These are phyloP conservation scores for Sphenostylis stenocarpa DNA, from an alignment of 306 rosid genomes.

Conservation along the genomic window DNA sequence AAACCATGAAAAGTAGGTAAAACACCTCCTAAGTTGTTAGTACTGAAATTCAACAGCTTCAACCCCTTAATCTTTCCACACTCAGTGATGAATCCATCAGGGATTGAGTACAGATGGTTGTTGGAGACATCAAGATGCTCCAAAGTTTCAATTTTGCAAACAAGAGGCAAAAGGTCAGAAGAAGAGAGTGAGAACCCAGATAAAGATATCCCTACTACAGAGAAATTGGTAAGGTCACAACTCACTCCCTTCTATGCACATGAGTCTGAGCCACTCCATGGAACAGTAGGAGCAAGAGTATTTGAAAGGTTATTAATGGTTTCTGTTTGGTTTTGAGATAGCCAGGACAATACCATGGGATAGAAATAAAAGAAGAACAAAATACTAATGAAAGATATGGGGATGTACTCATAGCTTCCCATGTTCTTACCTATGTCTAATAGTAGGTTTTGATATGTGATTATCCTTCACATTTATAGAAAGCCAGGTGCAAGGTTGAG, in stretches of 20 bases:
- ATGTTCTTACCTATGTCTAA: conserved; percentile 30
- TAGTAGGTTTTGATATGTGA: not conserved
- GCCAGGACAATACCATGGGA: conserved; percentile 50
- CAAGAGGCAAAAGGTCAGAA: conserved; percentile 40
- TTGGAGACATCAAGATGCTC: conserved; percentile 59
- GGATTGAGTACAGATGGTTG: conserved; percentile 45
- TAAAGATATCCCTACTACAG: conserved; percentile 37
- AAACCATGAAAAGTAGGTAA: conserved; percentile 69
- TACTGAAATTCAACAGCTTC: conserved; percentile 55
- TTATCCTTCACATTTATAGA: not conserved
- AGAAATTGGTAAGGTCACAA: conserved; percentile 43
- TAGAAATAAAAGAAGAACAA: conserved; percentile 33
- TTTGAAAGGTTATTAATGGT: conserved; percentile 46
- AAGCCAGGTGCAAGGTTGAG: too few relatives aligned
- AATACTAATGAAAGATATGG: conserved; percentile 22
- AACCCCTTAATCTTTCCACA: conserved; percentile 59
- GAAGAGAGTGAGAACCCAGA: conserved; percentile 45
- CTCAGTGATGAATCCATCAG: conserved; percentile 43
- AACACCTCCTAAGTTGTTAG: conserved; percentile 47
- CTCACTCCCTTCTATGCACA: conserved; percentile 68
- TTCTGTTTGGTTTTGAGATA: conserved; percentile 47
- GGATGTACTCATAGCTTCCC: conserved; percentile 40
- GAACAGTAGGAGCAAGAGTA: not conserved
- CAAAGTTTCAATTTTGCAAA: conserved; percentile 65
- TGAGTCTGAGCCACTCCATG: conserved; percentile 56